Evolutionary conservation across 2,329 filamentous ascomycete genomes (phyloP), one percentile per base, ranked within the genome.

Genomic region (Exophiala mesophila): DNA sequence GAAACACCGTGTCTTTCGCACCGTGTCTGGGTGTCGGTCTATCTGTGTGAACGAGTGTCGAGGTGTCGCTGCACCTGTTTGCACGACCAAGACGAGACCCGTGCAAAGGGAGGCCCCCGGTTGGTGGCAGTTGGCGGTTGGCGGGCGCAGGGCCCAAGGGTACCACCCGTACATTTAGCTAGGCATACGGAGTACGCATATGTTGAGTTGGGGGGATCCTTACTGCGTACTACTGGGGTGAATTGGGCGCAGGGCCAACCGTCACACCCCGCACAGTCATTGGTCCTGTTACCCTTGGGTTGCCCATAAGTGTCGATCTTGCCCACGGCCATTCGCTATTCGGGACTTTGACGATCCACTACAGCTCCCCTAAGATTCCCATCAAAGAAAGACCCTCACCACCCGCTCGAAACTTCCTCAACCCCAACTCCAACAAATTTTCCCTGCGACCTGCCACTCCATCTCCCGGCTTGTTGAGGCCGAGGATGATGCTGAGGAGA

Each of bases 401-500:
- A 5, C 3, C 15, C 9, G 36, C 28, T 30, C 12, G 16, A 26
- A 26, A 26, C 20, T 26, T 28, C 36, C 21, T 26, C 7, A 28
- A 28, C 37, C 37, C 39, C 39, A 41, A 35, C 37, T 40, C 37
- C 39, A 41, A 41, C 29, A 41, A 35, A 41, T 35, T 34, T 34
- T 41, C 17, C 18, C 29, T 19, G 17, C 23, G 17, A 34, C 26
- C 30, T 21, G 12, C 12, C 7, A 26, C 12, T 26, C 24, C 37
- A n/a, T 34, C 28, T 13, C 15, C 3, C 38, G 17, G 39, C 29
- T 41, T 41, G 39, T 41, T 41, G 39, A 41, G 39, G n/a, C 29
- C n/a, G 20, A 18, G 3, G 13, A 19, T 19, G 17, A 19, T 19
- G 13, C 21, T 18, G 33, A 19, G n/a, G n/a, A n/a, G n/a, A n/a